Conservation (phyloP, 1,139 yeast genomes). For the Taphrina betulina region DNA sequence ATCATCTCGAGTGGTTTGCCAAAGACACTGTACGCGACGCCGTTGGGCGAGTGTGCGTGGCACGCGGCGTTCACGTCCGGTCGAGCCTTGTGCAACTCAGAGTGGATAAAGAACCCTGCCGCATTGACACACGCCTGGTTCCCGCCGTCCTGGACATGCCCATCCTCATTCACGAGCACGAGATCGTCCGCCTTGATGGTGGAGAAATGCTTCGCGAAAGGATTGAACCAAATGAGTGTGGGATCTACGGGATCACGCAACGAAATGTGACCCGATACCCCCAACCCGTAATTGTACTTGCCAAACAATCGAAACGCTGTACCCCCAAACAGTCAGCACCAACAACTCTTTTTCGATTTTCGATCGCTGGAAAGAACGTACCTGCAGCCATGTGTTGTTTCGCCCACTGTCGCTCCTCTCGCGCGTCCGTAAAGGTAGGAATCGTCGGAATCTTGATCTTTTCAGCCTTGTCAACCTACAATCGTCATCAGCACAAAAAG, state of each 20-base stretch:
- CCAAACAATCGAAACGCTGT: not conserved
- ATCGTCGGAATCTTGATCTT: not conserved
- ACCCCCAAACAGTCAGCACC: not conserved
- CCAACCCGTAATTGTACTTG: constrained; percentile 45
- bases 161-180: constrained; percentile 72
- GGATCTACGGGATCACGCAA: constrained; percentile 74
- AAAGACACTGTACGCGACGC: constrained; percentile 71
- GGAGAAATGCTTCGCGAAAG: constrained; percentile 71
- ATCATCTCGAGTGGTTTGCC: constrained; percentile 74
- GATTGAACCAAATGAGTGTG: constrained; percentile 75
- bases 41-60: constrained; percentile 72
- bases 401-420: constrained; percentile 60
- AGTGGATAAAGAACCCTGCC: constrained; percentile 79
- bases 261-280: constrained; percentile 78
- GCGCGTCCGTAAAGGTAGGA: constrained; percentile 4
- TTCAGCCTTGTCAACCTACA: not conserved
- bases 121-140: constrained; percentile 59
- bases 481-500: no score
- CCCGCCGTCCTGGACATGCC: constrained; percentile 55
- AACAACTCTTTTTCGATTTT: no score
- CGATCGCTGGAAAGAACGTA: constrained; percentile 72
- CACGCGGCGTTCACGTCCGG: constrained; percentile 82
- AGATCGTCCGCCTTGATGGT: constrained; percentile 69
- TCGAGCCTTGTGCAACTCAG: constrained; percentile 70
- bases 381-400: constrained; percentile 70